Evolutionary conservation across 305 asterid genomes (phyloP), one percentile per base, ranked within the genome.

Genomic region (Monarda citriodora): DNA sequence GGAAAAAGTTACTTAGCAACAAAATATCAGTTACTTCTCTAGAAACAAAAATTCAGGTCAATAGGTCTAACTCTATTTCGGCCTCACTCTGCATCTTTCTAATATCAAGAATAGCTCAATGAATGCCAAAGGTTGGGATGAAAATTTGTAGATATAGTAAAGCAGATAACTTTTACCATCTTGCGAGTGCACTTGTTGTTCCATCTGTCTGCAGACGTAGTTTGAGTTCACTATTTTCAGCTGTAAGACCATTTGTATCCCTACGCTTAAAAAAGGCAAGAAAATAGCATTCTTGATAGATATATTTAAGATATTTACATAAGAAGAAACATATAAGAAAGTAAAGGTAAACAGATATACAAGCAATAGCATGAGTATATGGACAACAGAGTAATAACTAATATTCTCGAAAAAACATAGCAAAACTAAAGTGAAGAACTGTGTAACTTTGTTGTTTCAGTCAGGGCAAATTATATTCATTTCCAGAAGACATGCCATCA

Each of bases 171-270:
- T 29, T 16, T 64, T 76, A 95, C 99, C 99, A 76, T 94, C 99
- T 74, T 94, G 99, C 79, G 91, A 77, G 75, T 88, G 90, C 72
- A 88, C 91, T 80, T 91, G 91, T 72, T 95, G 99, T 72, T 95
- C 99, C 92, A 82, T 83, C 54, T n/a, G 98, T 80, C 74, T 91
- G 97, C 74, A 95, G 51, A 52, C 98, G 95, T 69, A 91, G 69
- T 77, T 91, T 95, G 77, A 95, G 96, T 72, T 95, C 99, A 69
- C 94, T 76, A 72, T 95, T 95, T 69, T 88, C 97, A 69, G 87
- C 78, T 42, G 89, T 78, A 73, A 91, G 85, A 56, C 95, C 98
- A 85, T 69, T 83, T 60, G 99, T 84, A 73, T 83, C 90, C 65
- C 90, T 83, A 86, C 79, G 79, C 64, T 49, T 63, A 53, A 53